Base-by-base conservation (phyloP, 31 red algal genomes). In the Bonnemaisonia californica region DNA sequence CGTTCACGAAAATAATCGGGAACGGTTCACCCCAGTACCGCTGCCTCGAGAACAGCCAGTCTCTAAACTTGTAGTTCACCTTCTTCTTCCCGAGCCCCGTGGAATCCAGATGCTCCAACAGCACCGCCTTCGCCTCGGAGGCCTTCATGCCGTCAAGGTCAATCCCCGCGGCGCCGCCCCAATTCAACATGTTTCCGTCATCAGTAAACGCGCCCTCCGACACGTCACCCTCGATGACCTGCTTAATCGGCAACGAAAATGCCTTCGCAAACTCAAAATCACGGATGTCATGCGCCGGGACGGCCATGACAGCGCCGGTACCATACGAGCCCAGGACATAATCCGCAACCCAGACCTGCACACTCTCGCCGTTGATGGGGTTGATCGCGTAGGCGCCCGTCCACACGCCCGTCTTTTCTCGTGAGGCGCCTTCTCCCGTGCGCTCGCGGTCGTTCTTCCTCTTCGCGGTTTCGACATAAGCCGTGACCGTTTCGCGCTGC, bases 11-110 rank as follows among this genome's bases (percentile, higher is more conserved):
- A 37, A 96, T 72, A 60, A 99, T 95, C 2, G 98, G 98, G 71
- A 99, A 95, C 29, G 98, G 98, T 54, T 94, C 91, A 38, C 98
- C 98, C 98, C 98, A 99, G 79, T 96, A 95, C 13, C 98, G 98
- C 82, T 99, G 98, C 0, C 98, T 71, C 31, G 87, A 92, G 54
- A 99, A 95, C 45, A 95, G 61, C 94, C 94, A 96, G 45, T 99
- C 98, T 24, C 97, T 77, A 28, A 99, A 77, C 79, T 94, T 94
- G 84, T 99, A 99, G 83, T 99, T 96, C 1, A 91, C 66, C 40
- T 73, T 30, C 4, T 47, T 58, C 62, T 81, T 86, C 39, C 94
- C 89, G n/a, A 89, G 59, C 31, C 45, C 21, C 11, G 62, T 54
- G 4, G 34, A 59, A 45, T 80, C 89, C 32, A 98, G 69, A 71